phyloP scores from a whole-genome alignment of 495 filamentous ascomycete species.

The Penicillium manginii region DNA sequence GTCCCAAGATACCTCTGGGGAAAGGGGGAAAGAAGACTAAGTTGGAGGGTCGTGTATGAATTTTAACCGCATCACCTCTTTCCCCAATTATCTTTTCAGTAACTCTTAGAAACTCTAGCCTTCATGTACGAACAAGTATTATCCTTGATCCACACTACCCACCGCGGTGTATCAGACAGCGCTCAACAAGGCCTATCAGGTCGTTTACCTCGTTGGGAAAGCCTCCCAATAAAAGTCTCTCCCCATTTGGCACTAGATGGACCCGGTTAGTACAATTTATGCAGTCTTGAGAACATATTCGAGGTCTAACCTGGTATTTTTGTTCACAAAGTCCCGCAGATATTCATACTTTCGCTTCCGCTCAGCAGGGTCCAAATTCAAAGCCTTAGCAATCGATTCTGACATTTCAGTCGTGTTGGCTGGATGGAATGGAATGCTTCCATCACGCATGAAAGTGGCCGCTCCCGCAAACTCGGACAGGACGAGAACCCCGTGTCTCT shows the following conservation, averaged over 20 bases:
- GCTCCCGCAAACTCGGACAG: conserved; percentile 93
- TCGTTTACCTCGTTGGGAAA: conserved; percentile 25
- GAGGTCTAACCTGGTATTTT: conserved; percentile 70
- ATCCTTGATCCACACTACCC: too few relatives aligned
- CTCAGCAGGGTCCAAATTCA: conserved; percentile 82
- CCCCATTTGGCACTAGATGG: conserved; percentile 41
- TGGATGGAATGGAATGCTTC: conserved; percentile 86
- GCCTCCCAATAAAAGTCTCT: conserved; percentile 36
- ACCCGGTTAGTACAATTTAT: background rate
- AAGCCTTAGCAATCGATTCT: conserved; percentile 79
- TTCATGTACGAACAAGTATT: too few relatives aligned
- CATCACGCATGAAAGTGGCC: conserved; percentile 77
- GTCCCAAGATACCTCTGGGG: too few relatives aligned
- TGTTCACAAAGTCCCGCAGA: conserved; percentile 81
- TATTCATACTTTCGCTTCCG: conserved; percentile 76
- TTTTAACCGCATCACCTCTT: too few relatives aligned
- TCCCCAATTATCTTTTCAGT: too few relatives aligned
- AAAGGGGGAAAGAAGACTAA: too few relatives aligned
- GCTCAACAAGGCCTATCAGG: conserved; percentile 13
- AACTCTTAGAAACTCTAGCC: too few relatives aligned
- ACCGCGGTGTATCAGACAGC: too few relatives aligned
- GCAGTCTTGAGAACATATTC: background rate
- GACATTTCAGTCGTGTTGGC: conserved; percentile 90
- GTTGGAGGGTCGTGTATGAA: too few relatives aligned
- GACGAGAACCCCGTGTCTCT: conserved; percentile 85